Base-by-base conservation (phyloP, 2,329 filamentous ascomycete species). In the Endothia cerciana region DNA sequence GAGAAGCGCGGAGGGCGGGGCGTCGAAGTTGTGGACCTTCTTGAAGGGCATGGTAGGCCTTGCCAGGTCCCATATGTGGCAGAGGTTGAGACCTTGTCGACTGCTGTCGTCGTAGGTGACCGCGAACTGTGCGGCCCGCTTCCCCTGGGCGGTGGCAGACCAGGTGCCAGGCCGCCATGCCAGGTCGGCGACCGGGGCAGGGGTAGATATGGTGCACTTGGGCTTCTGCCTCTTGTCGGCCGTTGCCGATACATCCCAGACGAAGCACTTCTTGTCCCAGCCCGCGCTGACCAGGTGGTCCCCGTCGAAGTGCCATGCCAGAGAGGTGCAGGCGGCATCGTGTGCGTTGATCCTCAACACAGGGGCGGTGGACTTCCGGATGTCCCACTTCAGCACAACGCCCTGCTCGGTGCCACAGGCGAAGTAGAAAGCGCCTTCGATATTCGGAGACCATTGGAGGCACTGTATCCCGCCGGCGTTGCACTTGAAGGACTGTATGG, bases 51-150 rank as follows among this genome's bases (percentile, higher is more conserved):
- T 83, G 1, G 87, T 85, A 1, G 88, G 87, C 40, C 89, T 81
- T 7, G 87, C 88, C n/a, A 91, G 76, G 72, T 91, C 89, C 87
- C 88, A 91, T 25, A 91, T 80, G 65, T 91, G 87, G 17, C 90
- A 86, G 0, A 82, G 79, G 36, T 82, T 85, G 53, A 85, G 84
- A 51, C 86, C 87, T 62, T 83, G 83, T 10, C 82, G 80, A 70
- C 82, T 82, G 51, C 79, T 79, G 70, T 87, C 86, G 66, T 89
- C 84, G 71, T 90, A 89, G 1, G 85, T 81, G 1, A 89, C 83
- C 2, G 87, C 86, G 13, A 90, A 79, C 71, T 90, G 87, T 0
- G 87, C 87, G 2, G 85, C 84, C 55, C 87, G 81, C 57, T 83
- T 82, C 3, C 83, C 86, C 69, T 87, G 85, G 0, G 85, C 83